Base-by-base conservation (phyloP, 768 basidiomycete genomes). In the Lyophyllum atratum region DNA sequence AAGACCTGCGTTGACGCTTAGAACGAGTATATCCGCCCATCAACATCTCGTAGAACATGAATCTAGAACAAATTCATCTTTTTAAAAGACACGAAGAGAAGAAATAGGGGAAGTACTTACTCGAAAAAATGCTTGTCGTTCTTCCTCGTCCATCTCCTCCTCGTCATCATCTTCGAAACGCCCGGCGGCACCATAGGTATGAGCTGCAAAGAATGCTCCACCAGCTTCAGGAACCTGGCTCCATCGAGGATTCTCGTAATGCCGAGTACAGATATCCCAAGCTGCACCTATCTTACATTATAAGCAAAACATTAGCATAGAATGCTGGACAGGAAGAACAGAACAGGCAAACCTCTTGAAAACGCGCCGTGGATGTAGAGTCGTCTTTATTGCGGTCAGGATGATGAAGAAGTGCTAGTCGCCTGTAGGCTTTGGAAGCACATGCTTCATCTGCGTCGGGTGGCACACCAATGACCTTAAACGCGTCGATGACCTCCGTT, bases 241-340 rank as follows among this genome's bases (percentile, higher is more conserved):
- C 66, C 64, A 70, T 49, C 62, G 45, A 19, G 72, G 74, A 58
- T 73, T 67, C 60, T 74, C 71, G 56, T 69, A 74, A 61, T 75
- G 75, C 25, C 60, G 61, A 49, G 69, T 67, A 53, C 68, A 70
- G 44, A 71, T 70, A 46, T 70, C 64, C 71, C 73, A 76, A 1
- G 72, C 74, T 31, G 67, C 69, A 54, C 75, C 69, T 46, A 76
- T 72, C 71, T 74, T 54, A n/a, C n/a, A n/a, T n/a, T 47, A 48
- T 59, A 55, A 56, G 60, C 58, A 54, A 40, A 10, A 6, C 47
- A 65, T 67, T 52, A 65, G 62, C 37, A 37, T 8, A 46, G 8
- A 43, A 34, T 12, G 49, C 40, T 26, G 49, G 40, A 45, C 52
- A 51, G 19, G 42, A 49, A 60, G 42, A 47, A 55, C 22, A 19